Percentiles rank a stretch among this genome's conserved stretches.
phyloP scores from a whole-genome alignment of 345 rosid species.

The Eutrema yunnanense region DNA sequence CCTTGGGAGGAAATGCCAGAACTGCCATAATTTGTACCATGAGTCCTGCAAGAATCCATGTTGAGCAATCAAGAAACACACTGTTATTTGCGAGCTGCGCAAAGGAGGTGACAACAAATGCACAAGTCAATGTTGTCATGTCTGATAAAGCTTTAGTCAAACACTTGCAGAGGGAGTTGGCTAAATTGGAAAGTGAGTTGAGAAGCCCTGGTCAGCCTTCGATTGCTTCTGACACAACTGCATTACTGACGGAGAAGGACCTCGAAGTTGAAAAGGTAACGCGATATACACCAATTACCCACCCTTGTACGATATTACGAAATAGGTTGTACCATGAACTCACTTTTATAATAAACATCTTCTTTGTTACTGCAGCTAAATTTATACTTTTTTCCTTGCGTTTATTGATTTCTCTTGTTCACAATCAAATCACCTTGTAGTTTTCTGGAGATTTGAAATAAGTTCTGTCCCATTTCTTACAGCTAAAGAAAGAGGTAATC shows the following conservation, averaged over 20 bases:
- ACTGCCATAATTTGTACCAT: slow-evolving; percentile 85
- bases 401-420: slow-evolving; percentile 7
- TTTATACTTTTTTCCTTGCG: background rate
- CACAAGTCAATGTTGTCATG: slow-evolving; percentile 78
- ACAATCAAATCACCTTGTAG: background rate
- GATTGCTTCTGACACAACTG: slow-evolving; percentile 34
- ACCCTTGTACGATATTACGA: background rate
- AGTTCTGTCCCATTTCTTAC: slow-evolving; percentile 3
- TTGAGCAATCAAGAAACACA: slow-evolving; percentile 88
- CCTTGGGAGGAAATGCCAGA: slow-evolving; percentile 85
- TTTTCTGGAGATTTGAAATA: background rate
- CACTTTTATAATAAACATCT: background rate
- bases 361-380: background rate
- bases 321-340: background rate
- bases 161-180: slow-evolving; percentile 80
- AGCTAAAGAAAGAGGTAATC: slow-evolving; percentile 58
- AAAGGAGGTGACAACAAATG: slow-evolving; percentile 82
- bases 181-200: slow-evolving; percentile 73
- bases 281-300: slow-evolving; percentile 11
- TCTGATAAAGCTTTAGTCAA: slow-evolving; percentile 85
- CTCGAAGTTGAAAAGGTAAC: slow-evolving; percentile 68
- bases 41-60: slow-evolving; percentile 89
- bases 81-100: slow-evolving; percentile 93
- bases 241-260: slow-evolving; percentile 57
- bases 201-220: slow-evolving; percentile 39